phyloP scores from a whole-genome alignment of 805 yeast species.

The Saturnispora mendoncae region DNA sequence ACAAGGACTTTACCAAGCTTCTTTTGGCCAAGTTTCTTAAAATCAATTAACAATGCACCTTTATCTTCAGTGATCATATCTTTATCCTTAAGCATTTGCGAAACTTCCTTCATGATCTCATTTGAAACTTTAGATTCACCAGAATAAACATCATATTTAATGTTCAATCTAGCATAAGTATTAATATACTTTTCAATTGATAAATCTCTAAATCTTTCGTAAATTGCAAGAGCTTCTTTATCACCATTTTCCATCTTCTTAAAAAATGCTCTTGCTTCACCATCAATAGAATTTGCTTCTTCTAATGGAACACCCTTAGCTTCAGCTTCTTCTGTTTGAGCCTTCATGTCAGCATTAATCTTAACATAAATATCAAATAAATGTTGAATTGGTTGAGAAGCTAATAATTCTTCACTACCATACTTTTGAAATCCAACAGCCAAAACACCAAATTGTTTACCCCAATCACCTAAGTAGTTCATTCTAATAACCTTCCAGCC shows the following conservation, averaged over 20 bases:
- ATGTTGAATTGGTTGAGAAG: conserved; percentile 82
- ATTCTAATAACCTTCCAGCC: conserved; percentile 92
- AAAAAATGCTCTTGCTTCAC: conserved; percentile 80
- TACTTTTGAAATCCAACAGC: conserved; percentile 87
- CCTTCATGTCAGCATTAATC: conserved; percentile 66
- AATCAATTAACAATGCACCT: conserved; percentile 85
- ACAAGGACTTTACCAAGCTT: conserved; percentile 89
- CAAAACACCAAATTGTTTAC: conserved; percentile 93
- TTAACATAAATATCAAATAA: conserved; percentile 89
- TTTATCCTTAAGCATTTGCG: conserved; percentile 52
- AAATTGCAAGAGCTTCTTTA: conserved; percentile 59
- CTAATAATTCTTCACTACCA: conserved; percentile 68
- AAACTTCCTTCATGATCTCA: conserved; percentile 59
- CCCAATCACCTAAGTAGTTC: conserved; percentile 99
- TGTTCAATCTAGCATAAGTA: conserved; percentile 89
- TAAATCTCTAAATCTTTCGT: conserved; percentile 86
- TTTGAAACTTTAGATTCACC: conserved; percentile 93
- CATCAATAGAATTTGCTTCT: conserved; percentile 51
- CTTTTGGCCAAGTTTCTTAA: conserved; percentile 69
- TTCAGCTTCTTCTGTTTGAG: conserved; percentile 48
- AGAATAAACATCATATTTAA: conserved; percentile 77
- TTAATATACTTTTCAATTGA: conserved; percentile 78
- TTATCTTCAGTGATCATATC: conserved; percentile 74
- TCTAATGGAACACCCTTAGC: conserved; percentile 41
- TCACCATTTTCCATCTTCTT: conserved; percentile 92